Conservation (phyloP, 176 grass and related monocot genomes). For the Juncus inflexus region DNA sequence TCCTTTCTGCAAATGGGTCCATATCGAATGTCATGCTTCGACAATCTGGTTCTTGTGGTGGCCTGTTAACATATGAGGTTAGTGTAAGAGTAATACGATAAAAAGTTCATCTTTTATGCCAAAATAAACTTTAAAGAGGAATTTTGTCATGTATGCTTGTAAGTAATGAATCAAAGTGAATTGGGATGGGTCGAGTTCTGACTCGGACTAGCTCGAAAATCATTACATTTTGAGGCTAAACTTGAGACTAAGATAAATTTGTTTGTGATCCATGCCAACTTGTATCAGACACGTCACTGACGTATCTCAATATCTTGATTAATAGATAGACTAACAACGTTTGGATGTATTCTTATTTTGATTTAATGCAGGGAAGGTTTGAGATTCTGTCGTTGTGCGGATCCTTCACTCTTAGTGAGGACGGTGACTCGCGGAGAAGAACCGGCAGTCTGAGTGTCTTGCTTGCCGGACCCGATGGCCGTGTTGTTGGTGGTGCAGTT, state of each 20-base stretch:
- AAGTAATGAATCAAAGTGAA: no score
- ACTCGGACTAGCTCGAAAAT: no score
- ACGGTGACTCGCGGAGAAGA: conserved; percentile 55
- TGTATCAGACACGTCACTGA: no score
- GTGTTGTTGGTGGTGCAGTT: conserved; percentile 76
- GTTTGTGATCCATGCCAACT: no score
- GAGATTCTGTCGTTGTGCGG: conserved; percentile 91
- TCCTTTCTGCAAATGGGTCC: conserved; percentile 70
- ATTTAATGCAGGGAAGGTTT: conserved; percentile 56
- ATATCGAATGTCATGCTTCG: conserved; percentile 73
- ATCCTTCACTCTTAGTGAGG: conserved; percentile 76
- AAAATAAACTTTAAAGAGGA: not conserved
- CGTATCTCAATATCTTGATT: no score
- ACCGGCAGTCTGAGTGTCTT: conserved; percentile 80
- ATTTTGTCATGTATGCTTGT: no score
- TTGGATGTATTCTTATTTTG: not conserved
- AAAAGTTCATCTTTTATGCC: no score
- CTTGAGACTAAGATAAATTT: no score
- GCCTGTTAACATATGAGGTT: conserved; percentile 80
- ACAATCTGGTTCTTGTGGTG: conserved; percentile 54
- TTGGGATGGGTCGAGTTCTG: no score
- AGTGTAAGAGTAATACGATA: no score
- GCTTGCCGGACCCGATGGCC: conserved; percentile 84
- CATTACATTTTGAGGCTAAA: no score
- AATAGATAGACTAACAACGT: no score